Evolutionary conservation across 495 filamentous ascomycete species (phyloP), one percentile per base, ranked within the genome.

Genomic region (Friedmanniomyces simplex): DNA sequence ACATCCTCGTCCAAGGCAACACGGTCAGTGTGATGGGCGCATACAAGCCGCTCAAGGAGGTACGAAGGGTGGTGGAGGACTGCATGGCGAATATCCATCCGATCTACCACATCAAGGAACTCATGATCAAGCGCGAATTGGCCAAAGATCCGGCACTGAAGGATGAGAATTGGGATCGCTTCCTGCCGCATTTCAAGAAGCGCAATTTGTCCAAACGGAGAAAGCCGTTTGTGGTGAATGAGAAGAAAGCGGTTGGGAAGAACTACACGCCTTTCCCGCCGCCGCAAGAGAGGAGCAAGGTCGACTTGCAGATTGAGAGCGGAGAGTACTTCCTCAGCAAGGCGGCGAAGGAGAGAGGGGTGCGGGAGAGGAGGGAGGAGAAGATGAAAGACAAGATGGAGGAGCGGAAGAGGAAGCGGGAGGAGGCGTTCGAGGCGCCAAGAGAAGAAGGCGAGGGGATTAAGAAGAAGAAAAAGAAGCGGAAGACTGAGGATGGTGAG

Each of bases 71-170:
- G 8, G 79, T 99, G 5, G 84, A 95, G 69, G 93, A 96, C 69
- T 95, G 89, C 72, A 97, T 99, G 94, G 81, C 82, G 34, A 99
- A 99, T 69, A 83, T 96, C 61, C 89, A 94, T 68, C 85, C 87
- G 1, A 90, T 90, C 63, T 95, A 94, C 71, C 82, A 91, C 66
- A 91, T 99, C 75, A 99, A 99, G 55, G 91, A 96, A 69, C 79
- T 97, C 68, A 96, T 97, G 93, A 95, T 99, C 74, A 96, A 95
- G 74, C 85, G 91, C 26, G 94, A 99, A 72, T 77, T 99, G n/a
- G 87, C 86, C 49, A 96, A 96, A 71, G 91, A 97, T 67, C 91
- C 91, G 1, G 85, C 84, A 28, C 79, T 98, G 21, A 85, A 77
- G 32, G 76, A 85, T 64, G 89, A 97, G 70, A 89, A 84, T 64